Evolutionary conservation across 2,329 filamentous ascomycete species (phyloP).

Genomic region (Arthrobotrys megalospora): DNA sequence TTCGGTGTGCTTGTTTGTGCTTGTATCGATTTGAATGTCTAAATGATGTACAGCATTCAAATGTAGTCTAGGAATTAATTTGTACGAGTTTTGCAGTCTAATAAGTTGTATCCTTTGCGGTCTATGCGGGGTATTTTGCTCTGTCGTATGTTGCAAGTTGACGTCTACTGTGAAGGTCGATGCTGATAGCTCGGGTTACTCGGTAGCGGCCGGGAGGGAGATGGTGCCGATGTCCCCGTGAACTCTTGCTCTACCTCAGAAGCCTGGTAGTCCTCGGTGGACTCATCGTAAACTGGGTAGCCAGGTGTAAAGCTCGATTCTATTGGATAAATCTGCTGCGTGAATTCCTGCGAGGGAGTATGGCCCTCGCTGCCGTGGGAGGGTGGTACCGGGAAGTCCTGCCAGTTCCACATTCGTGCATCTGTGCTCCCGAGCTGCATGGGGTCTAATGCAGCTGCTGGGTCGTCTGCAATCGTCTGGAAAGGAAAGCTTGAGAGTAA

Average conservation of each 20-base stretch:
- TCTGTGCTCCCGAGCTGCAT: constrained; percentile 47
- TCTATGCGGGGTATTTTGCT: constrained; percentile 13
- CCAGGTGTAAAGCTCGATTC: constrained; percentile 41
- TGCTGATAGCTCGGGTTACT: constrained; percentile 32
- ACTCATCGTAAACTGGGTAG: constrained; percentile 37
- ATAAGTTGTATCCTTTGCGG: constrained; percentile 1
- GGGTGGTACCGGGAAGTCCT: constrained; percentile 33
- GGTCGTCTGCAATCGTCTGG: constrained; percentile 46
- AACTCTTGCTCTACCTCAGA: constrained; percentile 46
- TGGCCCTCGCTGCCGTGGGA: constrained; percentile 38
- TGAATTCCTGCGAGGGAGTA: constrained; percentile 42
- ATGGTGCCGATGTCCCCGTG: constrained; percentile 25
- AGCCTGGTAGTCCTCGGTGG: constrained; percentile 33
- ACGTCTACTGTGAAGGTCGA: constrained; percentile 7
- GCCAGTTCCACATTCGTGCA: constrained; percentile 49
- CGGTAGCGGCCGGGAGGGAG: constrained; percentile 20
- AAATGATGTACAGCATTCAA: constrained; percentile 34
- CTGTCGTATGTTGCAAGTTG: not conserved
- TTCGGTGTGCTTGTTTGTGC: not conserved
- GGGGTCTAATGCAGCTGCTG: constrained; percentile 15
- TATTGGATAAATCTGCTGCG: constrained; percentile 52
- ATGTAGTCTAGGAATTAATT: constrained; percentile 25
- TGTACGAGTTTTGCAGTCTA: constrained; percentile 20
- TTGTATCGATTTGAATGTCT: constrained; percentile 29
- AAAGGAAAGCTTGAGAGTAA: constrained; percentile 47